Evolutionary conservation across 768 basidiomycete genomes (phyloP).

Genomic region (Podaxis sp.): DNA sequence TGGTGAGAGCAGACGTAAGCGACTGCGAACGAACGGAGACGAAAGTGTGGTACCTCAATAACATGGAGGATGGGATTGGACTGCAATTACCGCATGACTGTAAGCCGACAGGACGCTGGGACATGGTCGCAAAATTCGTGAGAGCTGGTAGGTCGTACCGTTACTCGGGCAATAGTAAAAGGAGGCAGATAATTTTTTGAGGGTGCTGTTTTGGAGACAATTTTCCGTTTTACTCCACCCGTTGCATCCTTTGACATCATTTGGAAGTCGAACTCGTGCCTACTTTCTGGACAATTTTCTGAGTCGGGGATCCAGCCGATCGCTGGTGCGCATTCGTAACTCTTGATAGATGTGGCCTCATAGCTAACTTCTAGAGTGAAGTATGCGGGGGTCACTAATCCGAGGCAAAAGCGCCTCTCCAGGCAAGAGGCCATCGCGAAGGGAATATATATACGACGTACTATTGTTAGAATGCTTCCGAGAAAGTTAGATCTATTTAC

Average conservation of each 20-base stretch:
- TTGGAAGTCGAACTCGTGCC: background rate
- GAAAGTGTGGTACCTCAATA: background rate
- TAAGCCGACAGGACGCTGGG: background rate
- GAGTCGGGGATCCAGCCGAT: background rate
- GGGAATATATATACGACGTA: no score
- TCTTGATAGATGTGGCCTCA: background rate
- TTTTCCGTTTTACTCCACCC: slow-evolving; percentile 3
- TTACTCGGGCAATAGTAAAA: slow-evolving; percentile 1
- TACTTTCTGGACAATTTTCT: background rate
- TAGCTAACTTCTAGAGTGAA: no score
- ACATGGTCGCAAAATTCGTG: background rate
- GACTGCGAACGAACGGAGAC: background rate
- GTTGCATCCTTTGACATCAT: background rate
- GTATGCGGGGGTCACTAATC: no score
- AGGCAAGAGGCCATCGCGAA: no score
- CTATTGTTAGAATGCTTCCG: no score
- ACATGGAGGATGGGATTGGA: slow-evolving; percentile 12
- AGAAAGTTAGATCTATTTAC: no score
- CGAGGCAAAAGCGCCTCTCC: no score
- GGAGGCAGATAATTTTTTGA: background rate
- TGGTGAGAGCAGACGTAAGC: background rate
- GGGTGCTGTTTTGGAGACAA: background rate
- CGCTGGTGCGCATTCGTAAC: background rate
- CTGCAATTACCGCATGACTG: background rate
- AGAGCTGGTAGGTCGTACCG: background rate